These are phyloP conservation scores for Geotrichum candidum DNA, from an alignment of 1,139 yeast species.

Conservation along the genomic window DNA sequence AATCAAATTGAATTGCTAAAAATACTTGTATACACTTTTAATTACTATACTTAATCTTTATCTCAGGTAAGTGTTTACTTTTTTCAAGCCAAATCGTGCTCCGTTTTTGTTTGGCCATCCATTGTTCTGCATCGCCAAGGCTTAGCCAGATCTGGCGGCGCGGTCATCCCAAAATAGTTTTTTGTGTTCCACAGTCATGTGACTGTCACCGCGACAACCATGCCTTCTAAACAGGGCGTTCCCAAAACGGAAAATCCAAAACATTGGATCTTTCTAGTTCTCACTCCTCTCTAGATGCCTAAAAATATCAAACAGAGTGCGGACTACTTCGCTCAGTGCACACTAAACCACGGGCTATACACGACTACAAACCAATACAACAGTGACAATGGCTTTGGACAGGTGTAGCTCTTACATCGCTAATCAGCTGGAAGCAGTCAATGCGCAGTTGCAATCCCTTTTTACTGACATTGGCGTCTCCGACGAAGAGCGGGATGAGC, in stretches of 20 bases:
- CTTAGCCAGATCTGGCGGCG: background rate
- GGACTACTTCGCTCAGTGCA: background rate
- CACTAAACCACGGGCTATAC: background rate
- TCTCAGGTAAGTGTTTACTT: too few relatives aligned
- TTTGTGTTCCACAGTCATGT: background rate
- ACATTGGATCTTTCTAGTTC: background rate
- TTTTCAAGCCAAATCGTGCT: too few relatives aligned
- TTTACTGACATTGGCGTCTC: slow-evolving; percentile 34
- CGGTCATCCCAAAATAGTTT: background rate
- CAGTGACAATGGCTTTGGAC: background rate
- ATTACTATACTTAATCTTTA: too few relatives aligned
- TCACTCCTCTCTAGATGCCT: background rate
- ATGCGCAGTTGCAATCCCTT: slow-evolving; percentile 26
- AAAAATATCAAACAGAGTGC: background rate
- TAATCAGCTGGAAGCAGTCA: slow-evolving; percentile 28
- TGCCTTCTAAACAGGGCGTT: background rate
- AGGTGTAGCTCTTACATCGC: slow-evolving; percentile 28
- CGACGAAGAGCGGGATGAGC: slow-evolving; percentile 24
- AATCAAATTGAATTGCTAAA: too few relatives aligned
- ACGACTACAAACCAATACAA: background rate
- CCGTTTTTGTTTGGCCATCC: too few relatives aligned
- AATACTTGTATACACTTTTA: too few relatives aligned
- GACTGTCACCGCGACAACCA: background rate
- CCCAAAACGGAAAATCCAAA: background rate
- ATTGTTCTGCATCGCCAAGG: background rate